Base-by-base conservation (phyloP, 805 yeast species). In the Lipomyces yamanashiensis region DNA sequence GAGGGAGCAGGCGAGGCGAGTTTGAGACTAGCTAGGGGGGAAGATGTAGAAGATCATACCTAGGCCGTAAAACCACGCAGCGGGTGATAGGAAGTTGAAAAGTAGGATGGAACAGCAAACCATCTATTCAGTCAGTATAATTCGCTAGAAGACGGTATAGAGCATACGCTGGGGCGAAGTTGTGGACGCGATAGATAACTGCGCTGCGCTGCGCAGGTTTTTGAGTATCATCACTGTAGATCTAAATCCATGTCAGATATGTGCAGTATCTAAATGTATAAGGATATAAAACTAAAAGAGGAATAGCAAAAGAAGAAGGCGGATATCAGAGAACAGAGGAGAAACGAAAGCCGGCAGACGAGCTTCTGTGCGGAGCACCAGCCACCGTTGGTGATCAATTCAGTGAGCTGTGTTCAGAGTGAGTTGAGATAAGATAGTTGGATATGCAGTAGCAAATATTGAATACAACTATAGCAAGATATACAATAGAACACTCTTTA, bases 11-110 rank as follows among this genome's bases (percentile, higher is more conserved):
- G n/a, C 13, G n/a, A 39, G n/a, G n/a, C 13, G 43, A 39, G 43
- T 2, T 4, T 50, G 7, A 34, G 43, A 36, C 40, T 33, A 81
- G 79, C 61, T 69, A 64, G 57, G 12, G 89, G 89, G 84, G 15
- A 87, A 71, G 12, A 82, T 87, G 78, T 86, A 91, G 80, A 85
- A 81, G 4, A 89, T 62, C 36, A 83, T 77, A 2, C 90, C 87
- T 58, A 86, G 78, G 3, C 81, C 73, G 50, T 76, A 71, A 41
- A 88, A 76, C 92, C 92, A 87, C 9, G 76, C 73, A 0, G 86
- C 82, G 1, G 79, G 81, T 71, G 84, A 88, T 0, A 96, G 91
- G 73, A 87, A 91, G 41, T 78, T 74, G 73, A 84, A 82, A 44
- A 92, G 77, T 4, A 89, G 76, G 45, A 83, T 74, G 5, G 83